These are phyloP conservation scores for Phyllosticta capitalensis DNA, from an alignment of 2,329 filamentous ascomycete genomes.

Conservation along the genomic window DNA sequence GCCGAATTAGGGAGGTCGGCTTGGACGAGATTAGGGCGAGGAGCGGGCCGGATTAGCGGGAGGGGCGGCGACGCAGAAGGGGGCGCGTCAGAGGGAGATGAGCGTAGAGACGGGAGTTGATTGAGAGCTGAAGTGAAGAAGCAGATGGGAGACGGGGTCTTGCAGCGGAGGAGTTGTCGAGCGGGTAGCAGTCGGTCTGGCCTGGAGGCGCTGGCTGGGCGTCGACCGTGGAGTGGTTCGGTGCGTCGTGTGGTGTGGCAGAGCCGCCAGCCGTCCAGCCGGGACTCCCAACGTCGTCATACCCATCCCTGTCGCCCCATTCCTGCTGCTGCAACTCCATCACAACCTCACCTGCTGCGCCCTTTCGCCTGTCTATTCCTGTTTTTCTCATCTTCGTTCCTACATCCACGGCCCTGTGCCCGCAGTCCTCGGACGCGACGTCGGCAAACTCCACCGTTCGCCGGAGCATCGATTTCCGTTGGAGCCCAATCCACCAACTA, in stretches of 20 bases:
- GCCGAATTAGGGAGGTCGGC: background rate
- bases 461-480: background rate
- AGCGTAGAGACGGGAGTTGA: background rate
- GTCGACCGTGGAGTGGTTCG: background rate
- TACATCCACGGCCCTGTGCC: background rate
- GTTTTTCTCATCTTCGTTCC: background rate
- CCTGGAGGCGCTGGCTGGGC: background rate
- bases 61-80: background rate
- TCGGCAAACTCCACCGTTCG: background rate
- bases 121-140: background rate
- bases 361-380: background rate
- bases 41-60: background rate
- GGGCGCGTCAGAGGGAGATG: background rate
- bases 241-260: background rate
- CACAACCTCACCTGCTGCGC: background rate
- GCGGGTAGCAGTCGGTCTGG: background rate
- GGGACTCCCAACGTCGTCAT: background rate
- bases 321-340: background rate
- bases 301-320: background rate
- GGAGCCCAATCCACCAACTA: background rate
- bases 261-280: background rate
- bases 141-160: background rate
- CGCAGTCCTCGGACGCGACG: background rate
- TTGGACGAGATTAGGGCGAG: background rate
- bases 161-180: background rate